Percentiles rank a stretch among this genome's conserved stretches.
phyloP scores from a whole-genome alignment of 192 early-diverging fungal genomes.

The Paraglomus occultum region DNA sequence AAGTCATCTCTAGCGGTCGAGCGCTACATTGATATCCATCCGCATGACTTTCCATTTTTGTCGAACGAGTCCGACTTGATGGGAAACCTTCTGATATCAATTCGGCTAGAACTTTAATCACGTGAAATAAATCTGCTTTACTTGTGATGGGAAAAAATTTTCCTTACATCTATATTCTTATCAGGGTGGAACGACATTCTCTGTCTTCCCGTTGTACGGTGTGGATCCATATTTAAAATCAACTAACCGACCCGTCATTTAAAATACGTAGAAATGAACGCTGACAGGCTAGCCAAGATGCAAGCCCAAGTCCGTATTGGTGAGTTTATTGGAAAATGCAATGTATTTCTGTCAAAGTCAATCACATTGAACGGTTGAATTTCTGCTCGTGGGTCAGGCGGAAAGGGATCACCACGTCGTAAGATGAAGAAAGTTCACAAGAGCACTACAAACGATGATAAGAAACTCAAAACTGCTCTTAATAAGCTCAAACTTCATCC shows the following conservation, averaged over 20 bases:
- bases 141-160: too few species aligned
- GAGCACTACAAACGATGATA: constrained; percentile 78
- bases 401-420: constrained; percentile 93
- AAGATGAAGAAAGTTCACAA: constrained; percentile 76
- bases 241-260: background rate
- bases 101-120: too few species aligned
- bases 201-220: too few species aligned
- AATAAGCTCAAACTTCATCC: constrained; percentile 91
- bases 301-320: constrained; percentile 88
- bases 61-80: too few species aligned
- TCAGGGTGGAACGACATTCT: too few species aligned
- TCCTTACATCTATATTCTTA: too few species aligned
- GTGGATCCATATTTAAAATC: background rate
- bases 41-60: too few species aligned
- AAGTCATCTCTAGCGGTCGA: too few species aligned
- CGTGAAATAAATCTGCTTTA: too few species aligned
- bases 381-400: constrained; percentile 24
- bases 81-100: too few species aligned
- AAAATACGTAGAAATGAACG: constrained; percentile 55
- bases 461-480: constrained; percentile 87
- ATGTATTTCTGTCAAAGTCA: background rate
- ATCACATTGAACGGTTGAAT: background rate
- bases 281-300: constrained; percentile 94
- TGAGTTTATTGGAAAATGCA: constrained; percentile 32
- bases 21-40: too few species aligned